Base-by-base conservation (phyloP, 225 moss, liverwort and hornwort species). In the Pleurozium schreberi region DNA sequence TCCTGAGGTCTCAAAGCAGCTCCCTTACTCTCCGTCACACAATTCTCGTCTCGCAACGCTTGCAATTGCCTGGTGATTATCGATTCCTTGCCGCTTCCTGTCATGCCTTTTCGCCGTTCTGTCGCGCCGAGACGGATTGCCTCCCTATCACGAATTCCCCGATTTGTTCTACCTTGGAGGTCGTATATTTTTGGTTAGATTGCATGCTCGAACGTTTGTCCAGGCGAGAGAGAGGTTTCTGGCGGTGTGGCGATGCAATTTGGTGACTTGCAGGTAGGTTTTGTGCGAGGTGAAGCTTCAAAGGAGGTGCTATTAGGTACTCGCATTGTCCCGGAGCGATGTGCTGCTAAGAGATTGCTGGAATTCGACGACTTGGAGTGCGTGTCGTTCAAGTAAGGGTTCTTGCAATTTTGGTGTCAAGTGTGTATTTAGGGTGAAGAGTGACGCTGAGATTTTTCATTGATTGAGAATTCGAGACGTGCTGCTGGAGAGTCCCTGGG, bases 361-460 rank as follows among this genome's bases (percentile, higher is more conserved):
- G 84, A 92, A 84, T 87, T 90, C 49, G 69, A 67, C 75, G 57
- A 64, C 87, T 47, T 64, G 49, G 63, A 49, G 69, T 85, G 68
- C 87, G 58, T 70, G 83, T 78, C 33, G 52, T 76, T 61, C 67
- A 81, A 90, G 89, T 92, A 89, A 89, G 87, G 53, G 63, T 89
- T 89, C 68, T 67, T 49, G 81, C 53, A 68, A 62, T 85, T 83
- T 75, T 57, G 67, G 50, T 82, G 85, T 75, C n/a, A 50, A 43
- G 26, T 42, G 34, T 66, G 65, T 75, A 67, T 55, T 91, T 82
- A 88, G 90, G 88, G 77, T 42, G 87, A 60, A 73, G 75, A 82
- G 15, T 22, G 47, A 28, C 42, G 65, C 60, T 65, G 58, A 59
- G 59, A 31, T 57, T 65, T 40, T 58, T 18, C 9, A 26, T 53